Conservation (phyloP, 495 filamentous ascomycete species). For the Penicillium crystallinum region DNA sequence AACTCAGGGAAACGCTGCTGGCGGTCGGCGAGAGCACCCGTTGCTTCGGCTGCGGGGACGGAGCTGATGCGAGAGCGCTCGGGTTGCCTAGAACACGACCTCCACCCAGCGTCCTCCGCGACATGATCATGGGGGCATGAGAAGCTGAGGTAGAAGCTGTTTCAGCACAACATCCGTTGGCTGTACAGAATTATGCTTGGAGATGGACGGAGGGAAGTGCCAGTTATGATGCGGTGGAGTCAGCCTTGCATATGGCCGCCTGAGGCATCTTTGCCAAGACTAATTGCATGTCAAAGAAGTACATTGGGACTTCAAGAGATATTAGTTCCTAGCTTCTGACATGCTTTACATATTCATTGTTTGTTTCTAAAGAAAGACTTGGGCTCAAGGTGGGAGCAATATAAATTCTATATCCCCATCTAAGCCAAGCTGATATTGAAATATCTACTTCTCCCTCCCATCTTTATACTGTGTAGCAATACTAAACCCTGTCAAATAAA, state of each 20-base stretch:
- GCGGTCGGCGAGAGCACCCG: conserved; percentile 55
- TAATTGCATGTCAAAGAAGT: not conserved
- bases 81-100: conserved; percentile 84
- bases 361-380: too few species aligned
- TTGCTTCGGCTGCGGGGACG: conserved; percentile 50
- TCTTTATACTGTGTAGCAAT: not conserved
- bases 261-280: conserved; percentile 14
- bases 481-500: not conserved
- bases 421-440: too few species aligned
- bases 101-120: conserved; percentile 78
- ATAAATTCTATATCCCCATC: too few species aligned
- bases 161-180: conserved; percentile 19
- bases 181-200: conserved; percentile 13
- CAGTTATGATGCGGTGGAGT: conserved; percentile 28
- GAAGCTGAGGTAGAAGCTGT: conserved; percentile 21
- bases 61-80: conserved; percentile 64
- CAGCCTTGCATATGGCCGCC: conserved; percentile 19
- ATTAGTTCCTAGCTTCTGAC: too few species aligned
- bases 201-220: conserved; percentile 11
- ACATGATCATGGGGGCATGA: conserved; percentile 57
- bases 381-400: too few species aligned
- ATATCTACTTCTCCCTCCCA: too few species aligned
- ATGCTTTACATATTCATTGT: too few species aligned
- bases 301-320: not conserved
- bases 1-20: conserved; percentile 56